phyloP scores from a whole-genome alignment of 225 moss, liverwort and hornwort genomes.

The Pseudisothecium myosuroides region DNA sequence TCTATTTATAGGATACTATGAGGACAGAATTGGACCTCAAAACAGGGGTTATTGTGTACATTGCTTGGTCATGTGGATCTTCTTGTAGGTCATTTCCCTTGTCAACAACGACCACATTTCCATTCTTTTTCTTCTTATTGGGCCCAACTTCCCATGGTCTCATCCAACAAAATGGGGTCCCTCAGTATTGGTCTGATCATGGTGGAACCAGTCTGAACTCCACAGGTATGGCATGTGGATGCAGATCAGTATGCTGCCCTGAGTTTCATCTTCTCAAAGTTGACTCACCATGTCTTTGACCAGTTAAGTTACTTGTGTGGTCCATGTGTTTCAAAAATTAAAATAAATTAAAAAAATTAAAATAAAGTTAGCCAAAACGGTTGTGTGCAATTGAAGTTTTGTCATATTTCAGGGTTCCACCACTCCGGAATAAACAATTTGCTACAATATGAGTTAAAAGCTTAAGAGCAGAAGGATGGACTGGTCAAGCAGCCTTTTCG shows the following conservation, averaged over 20 bases:
- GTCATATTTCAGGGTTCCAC: background rate
- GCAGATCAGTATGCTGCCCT: background rate
- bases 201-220: too few species aligned
- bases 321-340: too few species aligned
- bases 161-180: background rate
- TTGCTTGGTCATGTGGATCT: background rate
- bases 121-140: background rate
- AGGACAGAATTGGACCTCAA: fast-evolving
- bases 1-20: too few species aligned
- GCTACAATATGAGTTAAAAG: background rate
- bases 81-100: background rate
- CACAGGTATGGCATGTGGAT: background rate
- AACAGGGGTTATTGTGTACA: fast-evolving
- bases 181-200: background rate
- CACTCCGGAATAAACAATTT: background rate
- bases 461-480: too few species aligned
- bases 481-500: too few species aligned
- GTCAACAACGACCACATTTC: background rate
- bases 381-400: background rate
- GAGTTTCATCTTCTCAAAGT: background rate
- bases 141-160: background rate
- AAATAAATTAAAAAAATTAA: too few species aligned
- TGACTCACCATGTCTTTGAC: background rate
- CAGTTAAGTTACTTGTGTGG: background rate
- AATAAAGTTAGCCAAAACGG: too few species aligned